Base-by-base conservation (phyloP, 163 green algal genomes). In the Volvox carteri region DNA sequence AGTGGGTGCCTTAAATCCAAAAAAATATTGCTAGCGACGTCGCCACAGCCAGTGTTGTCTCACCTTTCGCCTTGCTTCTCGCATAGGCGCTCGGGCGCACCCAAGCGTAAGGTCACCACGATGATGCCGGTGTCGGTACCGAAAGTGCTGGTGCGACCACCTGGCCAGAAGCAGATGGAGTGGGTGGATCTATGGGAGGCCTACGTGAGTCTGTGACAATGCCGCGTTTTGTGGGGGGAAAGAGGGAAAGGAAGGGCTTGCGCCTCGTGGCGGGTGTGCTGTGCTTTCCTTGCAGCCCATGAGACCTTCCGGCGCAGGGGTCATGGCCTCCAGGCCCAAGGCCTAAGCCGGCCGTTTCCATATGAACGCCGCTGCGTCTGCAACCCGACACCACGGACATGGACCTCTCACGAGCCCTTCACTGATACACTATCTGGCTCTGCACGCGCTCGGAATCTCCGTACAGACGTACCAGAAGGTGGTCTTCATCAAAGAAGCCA, bases 111-210 rank as follows among this genome's bases (percentile, higher is more conserved):
- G 25, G 87, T 87, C 0, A 78, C 86, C 25, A 94, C 92, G n/a
- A 95, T 95, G 95, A 98, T 97, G 96, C 95, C 95, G 28, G 95
- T 98, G 54, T 91, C 86, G 68, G 89, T 92, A n/a, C 95, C 93
- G 25, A 94, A 95, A 54, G 96, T 95, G 86, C 84, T 95, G 48
- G 68, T 91, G 35, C 80, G 90, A 54, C 93, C 92, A 39, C 84
- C 87, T n/a, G 93, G 93, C 25, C 90, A 98, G 83, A 90, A 91
- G 25, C 90, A 94, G 76, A 96, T 91, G 78, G 94, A 97, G 92
- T 98, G 96, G 96, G 95, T 98, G 19, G 96, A 98, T 90, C 90
- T 98, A 3, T 98, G 96, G 96, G 96, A 98, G 84, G 81, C 91
- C 37, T 95, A 95, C 73, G 93, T 95, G 41, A 93, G 92, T 95